phyloP scores from a whole-genome alignment of 805 yeast genomes.

The Pichia phayaonensis region DNA sequence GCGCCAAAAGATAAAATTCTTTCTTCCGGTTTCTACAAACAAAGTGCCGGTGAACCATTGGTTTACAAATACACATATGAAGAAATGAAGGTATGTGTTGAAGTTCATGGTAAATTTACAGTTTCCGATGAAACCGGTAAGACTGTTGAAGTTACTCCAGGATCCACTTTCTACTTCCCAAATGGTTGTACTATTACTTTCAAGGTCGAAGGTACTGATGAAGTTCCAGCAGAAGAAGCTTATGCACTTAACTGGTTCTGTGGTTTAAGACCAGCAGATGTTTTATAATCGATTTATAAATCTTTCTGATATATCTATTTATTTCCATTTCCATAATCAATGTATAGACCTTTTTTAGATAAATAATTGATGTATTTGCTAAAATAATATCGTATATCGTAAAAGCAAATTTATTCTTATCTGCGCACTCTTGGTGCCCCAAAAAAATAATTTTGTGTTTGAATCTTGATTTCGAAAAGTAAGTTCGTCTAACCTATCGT shows the following conservation, averaged over 20 bases:
- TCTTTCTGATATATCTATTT: not conserved
- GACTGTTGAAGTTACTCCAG: slow-evolving; percentile 49
- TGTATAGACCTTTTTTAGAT: not conserved
- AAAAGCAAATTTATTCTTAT: too few species aligned
- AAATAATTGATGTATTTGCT: not conserved
- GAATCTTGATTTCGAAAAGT: too few species aligned
- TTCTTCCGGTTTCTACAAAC: slow-evolving; percentile 56
- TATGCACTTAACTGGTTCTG: slow-evolving; percentile 58
- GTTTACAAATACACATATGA: slow-evolving; percentile 62
- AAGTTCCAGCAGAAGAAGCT: slow-evolving; percentile 33
- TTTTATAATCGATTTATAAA: not conserved
- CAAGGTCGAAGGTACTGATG: slow-evolving; percentile 35
- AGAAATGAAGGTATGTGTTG: slow-evolving; percentile 63
- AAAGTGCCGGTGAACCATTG: slow-evolving; percentile 59
- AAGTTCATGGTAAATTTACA: slow-evolving; percentile 57
- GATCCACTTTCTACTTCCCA: slow-evolving; percentile 60
- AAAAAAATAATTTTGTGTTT: too few species aligned
- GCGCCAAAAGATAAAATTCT: slow-evolving; percentile 55
- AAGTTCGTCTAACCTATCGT: too few species aligned
- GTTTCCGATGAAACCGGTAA: slow-evolving; percentile 59
- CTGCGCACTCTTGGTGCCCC: too few species aligned
- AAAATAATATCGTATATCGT: not conserved
- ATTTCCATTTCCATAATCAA: not conserved
- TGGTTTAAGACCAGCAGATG: slow-evolving; percentile 43
- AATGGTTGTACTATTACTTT: slow-evolving; percentile 64